Evolutionary conservation across 768 basidiomycete genomes (phyloP).

Genomic region (Royoungia palumana): DNA sequence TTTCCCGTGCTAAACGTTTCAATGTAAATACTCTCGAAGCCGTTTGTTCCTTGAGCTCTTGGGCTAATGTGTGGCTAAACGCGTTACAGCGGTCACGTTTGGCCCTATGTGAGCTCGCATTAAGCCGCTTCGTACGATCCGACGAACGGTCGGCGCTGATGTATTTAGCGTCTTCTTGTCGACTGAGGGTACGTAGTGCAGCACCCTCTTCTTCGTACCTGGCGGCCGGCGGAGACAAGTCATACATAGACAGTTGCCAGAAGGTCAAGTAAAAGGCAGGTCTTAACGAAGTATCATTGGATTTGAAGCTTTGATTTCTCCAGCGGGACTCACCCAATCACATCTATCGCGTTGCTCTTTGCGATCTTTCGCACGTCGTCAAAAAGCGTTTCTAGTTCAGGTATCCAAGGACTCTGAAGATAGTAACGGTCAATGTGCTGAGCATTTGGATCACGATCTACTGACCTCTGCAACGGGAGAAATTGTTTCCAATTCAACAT

Average conservation of each 20-base stretch:
- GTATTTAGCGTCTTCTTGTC: conserved; percentile 64
- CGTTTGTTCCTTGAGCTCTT: conserved; percentile 76
- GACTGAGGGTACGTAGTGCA: conserved; percentile 56
- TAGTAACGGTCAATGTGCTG: conserved; percentile 4
- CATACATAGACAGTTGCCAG: conserved; percentile 94
- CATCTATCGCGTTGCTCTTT: conserved; percentile 57
- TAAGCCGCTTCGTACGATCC: conserved; percentile 56
- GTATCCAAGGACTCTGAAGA: conserved; percentile 71
- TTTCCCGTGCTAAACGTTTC: conserved; percentile 74
- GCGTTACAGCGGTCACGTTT: conserved; percentile 63
- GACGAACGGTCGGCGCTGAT: conserved; percentile 67
- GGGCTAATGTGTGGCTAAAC: conserved; percentile 55
- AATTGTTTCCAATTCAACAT: conserved; percentile 38
- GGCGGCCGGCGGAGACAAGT: conserved; percentile 71
- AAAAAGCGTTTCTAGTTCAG: conserved; percentile 68
- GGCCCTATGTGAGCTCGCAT: conserved; percentile 54
- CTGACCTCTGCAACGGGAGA: conserved; percentile 27
- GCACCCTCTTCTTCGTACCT: conserved; percentile 80
- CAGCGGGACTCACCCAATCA: conserved; percentile 61
- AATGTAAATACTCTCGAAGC: conserved; percentile 68
- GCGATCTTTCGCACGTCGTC: conserved; percentile 71
- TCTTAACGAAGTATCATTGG: conserved; percentile 38
- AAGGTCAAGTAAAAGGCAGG: conserved; percentile 93
- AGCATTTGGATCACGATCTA: conserved; percentile 1
- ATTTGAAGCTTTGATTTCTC: conserved; percentile 2